Conservation (phyloP, 495 filamentous ascomycete species). For the Aspergillus leporis region DNA sequence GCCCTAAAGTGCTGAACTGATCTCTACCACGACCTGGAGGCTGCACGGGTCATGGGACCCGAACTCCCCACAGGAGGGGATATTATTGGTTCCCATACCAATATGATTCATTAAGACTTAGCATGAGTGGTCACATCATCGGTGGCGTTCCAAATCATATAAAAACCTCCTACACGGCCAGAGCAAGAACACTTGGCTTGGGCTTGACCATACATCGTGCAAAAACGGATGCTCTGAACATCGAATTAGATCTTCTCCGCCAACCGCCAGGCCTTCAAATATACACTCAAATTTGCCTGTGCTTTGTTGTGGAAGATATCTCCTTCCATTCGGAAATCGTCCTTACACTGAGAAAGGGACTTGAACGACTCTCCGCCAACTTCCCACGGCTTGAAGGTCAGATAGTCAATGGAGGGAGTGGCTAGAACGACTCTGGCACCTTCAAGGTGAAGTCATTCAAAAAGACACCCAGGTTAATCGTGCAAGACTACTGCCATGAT, state of each 20-base stretch:
- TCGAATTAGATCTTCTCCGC: slow-evolving; percentile 21
- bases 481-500: slow-evolving; percentile 44
- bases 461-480: slow-evolving; percentile 34
- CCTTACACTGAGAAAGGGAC: slow-evolving; percentile 33
- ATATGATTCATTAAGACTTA: too few relatives aligned
- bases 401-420: slow-evolving; percentile 43
- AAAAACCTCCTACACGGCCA: too few relatives aligned
- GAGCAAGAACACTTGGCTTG: too few relatives aligned
- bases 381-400: slow-evolving; percentile 59
- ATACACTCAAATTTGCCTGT: slow-evolving; percentile 50
- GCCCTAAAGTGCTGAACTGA: too few relatives aligned
- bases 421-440: slow-evolving; percentile 34
- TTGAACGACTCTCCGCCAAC: slow-evolving; percentile 33
- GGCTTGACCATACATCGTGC: too few relatives aligned
- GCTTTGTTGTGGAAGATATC: slow-evolving; percentile 31
- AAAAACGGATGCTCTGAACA: neutral
- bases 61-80: too few relatives aligned
- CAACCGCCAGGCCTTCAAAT: slow-evolving; percentile 20
- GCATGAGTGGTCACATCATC: too few relatives aligned
- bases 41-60: too few relatives aligned
- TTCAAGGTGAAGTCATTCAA: slow-evolving; percentile 42
- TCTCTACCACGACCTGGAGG: too few relatives aligned
- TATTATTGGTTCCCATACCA: too few relatives aligned
- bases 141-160: too few relatives aligned
- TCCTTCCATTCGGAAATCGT: slow-evolving; percentile 30